Base-by-base conservation (phyloP, 176 grass and related monocot species). In the Cocos nucifera region DNA sequence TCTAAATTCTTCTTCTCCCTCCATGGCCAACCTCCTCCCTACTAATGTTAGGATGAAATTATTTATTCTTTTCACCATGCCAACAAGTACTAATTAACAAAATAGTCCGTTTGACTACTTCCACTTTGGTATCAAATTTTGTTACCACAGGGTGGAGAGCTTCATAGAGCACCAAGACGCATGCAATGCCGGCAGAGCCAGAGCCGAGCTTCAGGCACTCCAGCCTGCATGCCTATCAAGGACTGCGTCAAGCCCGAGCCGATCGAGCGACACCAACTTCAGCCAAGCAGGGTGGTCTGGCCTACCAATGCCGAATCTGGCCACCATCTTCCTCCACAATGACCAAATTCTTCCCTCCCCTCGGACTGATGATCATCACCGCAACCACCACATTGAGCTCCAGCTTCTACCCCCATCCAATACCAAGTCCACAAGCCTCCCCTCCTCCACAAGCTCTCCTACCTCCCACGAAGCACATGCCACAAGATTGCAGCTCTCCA, bases 111-210 rank as follows among this genome's bases (percentile, higher is more conserved):
- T 44, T 44, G 10, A 44, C 35, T 44, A 3, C 35, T 44, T 44
- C 35, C 9, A 44, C 35, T 44, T 44, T 12, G 35, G 35, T 10
- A 44, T 44, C 9, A 12, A 44, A 12, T 12, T 52, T 28, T 2
- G 12, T 23, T 3, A 0, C n/a, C 10, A n/a, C 58, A 73, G 70
- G 19, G 70, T 73, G 26, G 70, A 73, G 59, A 73, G 70, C 51
- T 73, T 73, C 58, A 73, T 73, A 6, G 70, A 73, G 70, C 70
- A 73, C 26, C 70, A 73, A 48, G 70, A 73, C 12, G 19, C 49
- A 35, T 73, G 70, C 58, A 73, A 10, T 7, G 70, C 70, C 19
- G 49, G 59, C 49, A 50, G 58, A 54, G 12, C 50, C 3, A 4
- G 49, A 6, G 27, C 50, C 5, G 50, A 54, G 24, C 25, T 73